Evolutionary conservation across 495 filamentous ascomycete genomes (phyloP).

Genomic region (Patellaria atrata): DNA sequence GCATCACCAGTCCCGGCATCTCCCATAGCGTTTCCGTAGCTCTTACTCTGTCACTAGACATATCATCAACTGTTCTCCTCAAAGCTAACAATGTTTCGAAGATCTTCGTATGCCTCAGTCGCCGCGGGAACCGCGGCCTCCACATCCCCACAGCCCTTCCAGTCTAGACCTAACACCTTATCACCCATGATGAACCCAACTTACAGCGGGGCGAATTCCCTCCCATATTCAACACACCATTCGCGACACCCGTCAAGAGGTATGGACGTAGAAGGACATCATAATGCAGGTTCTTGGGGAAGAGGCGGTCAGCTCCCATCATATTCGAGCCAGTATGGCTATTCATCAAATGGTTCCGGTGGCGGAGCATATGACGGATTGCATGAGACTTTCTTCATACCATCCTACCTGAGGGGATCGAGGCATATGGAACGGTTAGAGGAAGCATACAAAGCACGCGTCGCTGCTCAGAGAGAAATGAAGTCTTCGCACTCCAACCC

Average conservation of each 20-base stretch:
- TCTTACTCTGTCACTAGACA: background rate
- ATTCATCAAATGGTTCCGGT: slow-evolving; percentile 8
- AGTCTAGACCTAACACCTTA: slow-evolving; percentile 39
- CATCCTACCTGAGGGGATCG: slow-evolving; percentile 69
- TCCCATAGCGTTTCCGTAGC: background rate
- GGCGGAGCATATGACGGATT: slow-evolving; percentile 7
- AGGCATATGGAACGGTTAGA: slow-evolving; percentile 61
- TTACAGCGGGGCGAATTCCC: slow-evolving; percentile 18
- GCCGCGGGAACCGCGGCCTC: slow-evolving; percentile 48
- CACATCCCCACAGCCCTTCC: slow-evolving; percentile 19
- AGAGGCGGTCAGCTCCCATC: slow-evolving; percentile 26
- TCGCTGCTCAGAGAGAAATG: slow-evolving; percentile 33
- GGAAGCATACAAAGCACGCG: slow-evolving; percentile 48
- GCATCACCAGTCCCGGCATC: too few relatives aligned
- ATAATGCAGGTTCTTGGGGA: slow-evolving; percentile 27
- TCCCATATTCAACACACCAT: slow-evolving; percentile 8
- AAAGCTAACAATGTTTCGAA: slow-evolving; percentile 19
- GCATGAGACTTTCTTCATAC: slow-evolving; percentile 48
- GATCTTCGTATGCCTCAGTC: slow-evolving; percentile 67
- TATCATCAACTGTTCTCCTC: slow-evolving; percentile 1
- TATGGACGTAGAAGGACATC: slow-evolving; percentile 27
- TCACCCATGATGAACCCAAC: slow-evolving; percentile 46
- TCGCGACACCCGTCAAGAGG: slow-evolving; percentile 27
- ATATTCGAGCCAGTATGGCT: slow-evolving; percentile 45
- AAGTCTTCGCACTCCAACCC: slow-evolving; percentile 24